Base-by-base conservation (phyloP, 83 land plant species). In the Diphasiastrum complanatum region DNA sequence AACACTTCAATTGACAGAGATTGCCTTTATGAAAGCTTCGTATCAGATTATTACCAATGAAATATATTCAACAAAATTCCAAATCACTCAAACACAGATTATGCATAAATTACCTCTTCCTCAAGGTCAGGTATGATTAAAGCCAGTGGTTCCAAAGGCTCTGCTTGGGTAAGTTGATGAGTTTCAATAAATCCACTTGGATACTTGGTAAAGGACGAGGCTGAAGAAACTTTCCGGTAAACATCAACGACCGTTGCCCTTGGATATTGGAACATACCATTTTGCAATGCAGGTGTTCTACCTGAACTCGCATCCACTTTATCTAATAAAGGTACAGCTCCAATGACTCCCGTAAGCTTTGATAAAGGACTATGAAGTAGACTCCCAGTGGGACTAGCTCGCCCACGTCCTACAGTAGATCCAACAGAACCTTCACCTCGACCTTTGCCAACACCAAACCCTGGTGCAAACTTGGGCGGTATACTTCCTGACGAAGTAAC, bases 171-270 rank as follows among this genome's bases (percentile, higher is more conserved):
- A 22, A 95, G 73, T 56, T 75, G 73, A 63, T 82, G 76, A 36
- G 81, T 79, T 75, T 84, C 81, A 1, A 41, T 53, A 72, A 86
- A 76, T 16, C 70, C 90, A 48, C 81, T 90, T 31, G 79, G 65
- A n/a, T 48, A 50, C 47, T 74, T 70, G 50, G 43, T 33, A 45
- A 52, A 52, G 20, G 73, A 61, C 4, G 58, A 51, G 45, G 26
- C 60, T 45, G 69, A 33, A 24, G 69, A 70, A 38, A 71, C 68
- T 36, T 34, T 69, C 38, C 85, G 76, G 58, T 86, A 84, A 23
- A 95, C 66, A 65, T 95, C 97, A 30, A 95, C 69, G 34, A 95
- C 69, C 61, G 84, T 90, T 30, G 78, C 81, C 65, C 99, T 79
- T 48, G 75, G 78, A 61, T 95, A 95, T 36, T 60, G 83, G 1